Evolutionary conservation across 768 basidiomycete species (phyloP).

Genomic region (Panellus pusillus): DNA sequence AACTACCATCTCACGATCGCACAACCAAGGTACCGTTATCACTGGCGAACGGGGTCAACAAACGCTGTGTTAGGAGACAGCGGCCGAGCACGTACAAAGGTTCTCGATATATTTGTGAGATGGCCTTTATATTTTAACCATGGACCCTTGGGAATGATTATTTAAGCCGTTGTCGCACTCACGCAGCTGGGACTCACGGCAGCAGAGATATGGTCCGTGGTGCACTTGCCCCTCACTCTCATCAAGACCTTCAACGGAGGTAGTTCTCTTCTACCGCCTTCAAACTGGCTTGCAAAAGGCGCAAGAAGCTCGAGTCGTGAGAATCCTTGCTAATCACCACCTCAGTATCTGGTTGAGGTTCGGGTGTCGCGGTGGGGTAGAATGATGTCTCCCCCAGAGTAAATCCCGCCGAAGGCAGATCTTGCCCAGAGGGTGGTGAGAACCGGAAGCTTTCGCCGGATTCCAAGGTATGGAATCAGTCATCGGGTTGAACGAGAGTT

Average conservation of each 20-base stretch:
- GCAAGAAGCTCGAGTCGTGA: constrained; percentile 84
- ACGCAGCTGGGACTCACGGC: constrained; percentile 55
- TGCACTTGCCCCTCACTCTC: constrained; percentile 96
- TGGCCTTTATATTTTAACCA: constrained; percentile 99
- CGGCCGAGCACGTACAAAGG: constrained; percentile 59
- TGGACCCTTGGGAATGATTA: constrained; percentile 62
- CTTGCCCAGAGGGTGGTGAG: constrained; percentile 76
- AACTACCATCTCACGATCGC: background rate
- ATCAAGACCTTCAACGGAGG: constrained; percentile 82
- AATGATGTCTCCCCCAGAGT: constrained; percentile 70
- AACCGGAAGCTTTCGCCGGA: constrained; percentile 85
- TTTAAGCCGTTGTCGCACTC: background rate
- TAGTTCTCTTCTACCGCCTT: constrained; percentile 61
- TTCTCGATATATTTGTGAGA: constrained; percentile 94
- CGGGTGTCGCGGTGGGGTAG: constrained; percentile 74
- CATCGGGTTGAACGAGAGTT: constrained; percentile 90
- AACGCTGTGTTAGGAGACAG: background rate
- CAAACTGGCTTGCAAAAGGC: constrained; percentile 83
- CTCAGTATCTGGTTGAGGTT: constrained; percentile 72
- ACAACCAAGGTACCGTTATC: constrained; percentile 61
- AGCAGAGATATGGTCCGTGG: constrained; percentile 97
- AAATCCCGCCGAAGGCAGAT: constrained; percentile 84
- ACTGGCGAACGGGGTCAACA: constrained; percentile 43
- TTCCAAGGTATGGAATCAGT: constrained; percentile 68
- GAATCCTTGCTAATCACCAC: constrained; percentile 79